phyloP scores from a whole-genome alignment of 495 filamentous ascomycete species.

The Hypoxylon perforatum region DNA sequence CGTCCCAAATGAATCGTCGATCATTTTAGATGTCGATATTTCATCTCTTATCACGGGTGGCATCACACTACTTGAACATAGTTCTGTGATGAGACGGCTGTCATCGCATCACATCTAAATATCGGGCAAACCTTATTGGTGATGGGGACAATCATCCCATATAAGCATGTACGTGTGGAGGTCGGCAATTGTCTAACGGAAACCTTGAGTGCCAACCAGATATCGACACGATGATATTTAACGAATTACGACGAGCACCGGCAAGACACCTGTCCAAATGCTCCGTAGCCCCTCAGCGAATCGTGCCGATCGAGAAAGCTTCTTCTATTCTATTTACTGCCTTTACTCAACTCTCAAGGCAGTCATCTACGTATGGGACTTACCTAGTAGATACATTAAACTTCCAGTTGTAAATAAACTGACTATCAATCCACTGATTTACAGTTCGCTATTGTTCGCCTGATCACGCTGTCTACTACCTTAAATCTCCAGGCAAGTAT shows the following conservation, averaged over 20 bases:
- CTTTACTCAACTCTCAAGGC: neutral
- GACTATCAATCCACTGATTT: neutral
- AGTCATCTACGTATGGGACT: neutral
- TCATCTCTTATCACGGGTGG: constrained; percentile 9
- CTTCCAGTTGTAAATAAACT: neutral
- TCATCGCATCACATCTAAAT: constrained; percentile 23
- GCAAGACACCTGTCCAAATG: constrained; percentile 1
- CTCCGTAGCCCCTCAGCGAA: neutral
- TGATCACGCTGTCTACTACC: constrained; percentile 20
- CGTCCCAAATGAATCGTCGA: constrained; percentile 16
- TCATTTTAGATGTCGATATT: constrained; percentile 23
- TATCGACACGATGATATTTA: constrained; percentile 11
- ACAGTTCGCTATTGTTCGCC: constrained; percentile 12
- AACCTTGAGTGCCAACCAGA: constrained; percentile 28
- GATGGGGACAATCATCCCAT: neutral
- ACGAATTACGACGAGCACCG: constrained; percentile 15
- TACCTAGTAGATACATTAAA: constrained; percentile 5
- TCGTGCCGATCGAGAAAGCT: constrained; percentile 3
- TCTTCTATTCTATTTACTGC: neutral
- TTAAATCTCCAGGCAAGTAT: constrained; percentile 13
- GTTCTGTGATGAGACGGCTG: constrained; percentile 7
- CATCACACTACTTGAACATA: constrained; percentile 14
- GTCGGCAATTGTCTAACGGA: constrained; percentile 18
- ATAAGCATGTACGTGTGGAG: neutral
- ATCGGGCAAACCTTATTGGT: constrained; percentile 3